Percentiles rank a stretch among this genome's conserved stretches.
Conservation (phyloP, 176 grass and related monocot species). For the Carex littledalei region DNA sequence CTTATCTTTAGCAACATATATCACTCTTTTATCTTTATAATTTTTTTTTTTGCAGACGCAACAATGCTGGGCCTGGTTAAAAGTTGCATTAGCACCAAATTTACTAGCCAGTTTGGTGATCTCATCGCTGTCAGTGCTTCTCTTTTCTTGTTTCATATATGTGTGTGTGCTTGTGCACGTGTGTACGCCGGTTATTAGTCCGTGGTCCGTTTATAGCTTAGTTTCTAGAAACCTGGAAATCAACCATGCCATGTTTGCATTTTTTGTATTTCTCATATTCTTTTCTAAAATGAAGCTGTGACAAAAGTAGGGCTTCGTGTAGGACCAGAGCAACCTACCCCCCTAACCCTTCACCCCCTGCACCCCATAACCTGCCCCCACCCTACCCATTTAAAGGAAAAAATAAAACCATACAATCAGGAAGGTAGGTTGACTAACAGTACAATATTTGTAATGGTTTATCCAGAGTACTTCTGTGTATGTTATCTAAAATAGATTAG, state of each 20-base stretch:
- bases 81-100: constrained; percentile 97
- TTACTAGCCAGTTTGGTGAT: constrained; percentile 94
- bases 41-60: constrained; percentile 30
- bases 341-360: background rate
- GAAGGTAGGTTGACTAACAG: background rate
- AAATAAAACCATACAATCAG: background rate
- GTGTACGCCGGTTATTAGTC: background rate
- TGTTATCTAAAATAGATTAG: background rate
- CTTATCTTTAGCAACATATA: background rate
- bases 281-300: background rate
- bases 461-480: background rate
- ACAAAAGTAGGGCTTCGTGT: background rate
- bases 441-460: background rate
- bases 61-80: constrained; percentile 74
- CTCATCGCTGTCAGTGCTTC: constrained; percentile 77
- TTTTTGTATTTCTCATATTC: background rate
- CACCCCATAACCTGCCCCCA: background rate
- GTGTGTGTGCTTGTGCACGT: background rate
- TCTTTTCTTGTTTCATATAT: background rate
- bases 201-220: background rate
- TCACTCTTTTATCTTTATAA: background rate
- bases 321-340: background rate
- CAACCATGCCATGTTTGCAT: background rate
- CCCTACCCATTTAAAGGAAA: background rate
- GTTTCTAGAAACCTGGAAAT: background rate